phyloP scores from a whole-genome alignment of 495 filamentous ascomycete genomes.

The Tetracladium setigerum region DNA sequence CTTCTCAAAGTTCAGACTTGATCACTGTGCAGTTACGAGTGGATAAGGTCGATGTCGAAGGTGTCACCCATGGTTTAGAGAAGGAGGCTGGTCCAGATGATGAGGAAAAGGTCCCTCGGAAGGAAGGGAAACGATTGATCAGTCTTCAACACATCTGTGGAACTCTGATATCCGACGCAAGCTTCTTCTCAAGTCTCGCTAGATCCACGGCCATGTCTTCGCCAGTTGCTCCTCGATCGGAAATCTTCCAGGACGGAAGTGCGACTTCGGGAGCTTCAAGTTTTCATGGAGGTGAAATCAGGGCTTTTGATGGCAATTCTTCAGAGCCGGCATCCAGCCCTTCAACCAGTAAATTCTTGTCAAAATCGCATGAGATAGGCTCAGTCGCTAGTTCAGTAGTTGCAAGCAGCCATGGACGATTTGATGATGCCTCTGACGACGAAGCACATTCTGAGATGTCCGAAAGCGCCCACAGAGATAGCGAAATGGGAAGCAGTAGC shows the following conservation, averaged over 20 bases:
- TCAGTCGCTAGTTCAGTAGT: constrained; percentile 8
- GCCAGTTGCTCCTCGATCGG: constrained; percentile 29
- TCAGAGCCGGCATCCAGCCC: constrained; percentile 7
- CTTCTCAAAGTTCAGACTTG: constrained; percentile 31
- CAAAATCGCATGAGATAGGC: neutral
- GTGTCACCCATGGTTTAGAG: constrained; percentile 39
- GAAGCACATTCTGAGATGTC: constrained; percentile 29
- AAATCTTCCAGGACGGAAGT: constrained; percentile 12
- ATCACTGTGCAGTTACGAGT: constrained; percentile 60
- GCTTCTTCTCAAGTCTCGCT: constrained; percentile 60
- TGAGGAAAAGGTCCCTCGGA: constrained; percentile 23
- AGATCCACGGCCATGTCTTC: constrained; percentile 54
- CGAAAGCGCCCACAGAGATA: constrained; percentile 26
- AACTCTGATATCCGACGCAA: constrained; percentile 62
- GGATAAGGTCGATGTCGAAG: constrained; percentile 57
- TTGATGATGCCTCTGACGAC: constrained; percentile 25
- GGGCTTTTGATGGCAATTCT: constrained; percentile 4
- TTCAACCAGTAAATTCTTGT: constrained; percentile 6
- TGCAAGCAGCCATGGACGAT: constrained; percentile 20
- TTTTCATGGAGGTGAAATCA: constrained; percentile 3
- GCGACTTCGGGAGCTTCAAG: constrained; percentile 2
- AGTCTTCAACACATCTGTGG: constrained; percentile 54
- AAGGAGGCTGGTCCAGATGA: constrained; percentile 16
- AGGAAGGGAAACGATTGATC: constrained; percentile 59
- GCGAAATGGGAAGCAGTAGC: constrained; percentile 20